phyloP scores from a whole-genome alignment of 495 filamentous ascomycete species.

The Monascus purpureus region DNA sequence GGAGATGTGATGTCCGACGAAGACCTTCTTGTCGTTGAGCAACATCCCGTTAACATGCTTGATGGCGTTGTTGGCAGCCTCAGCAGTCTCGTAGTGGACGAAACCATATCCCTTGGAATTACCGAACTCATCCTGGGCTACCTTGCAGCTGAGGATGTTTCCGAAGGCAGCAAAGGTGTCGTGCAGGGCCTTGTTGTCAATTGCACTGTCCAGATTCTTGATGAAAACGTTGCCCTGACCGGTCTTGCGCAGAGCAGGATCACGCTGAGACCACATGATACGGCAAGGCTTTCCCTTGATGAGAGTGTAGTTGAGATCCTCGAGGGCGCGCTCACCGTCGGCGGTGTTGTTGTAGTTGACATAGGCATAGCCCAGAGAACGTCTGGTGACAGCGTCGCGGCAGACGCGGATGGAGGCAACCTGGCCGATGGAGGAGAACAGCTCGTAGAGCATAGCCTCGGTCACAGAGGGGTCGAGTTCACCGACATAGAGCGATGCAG shows the following conservation, averaged over 20 bases:
- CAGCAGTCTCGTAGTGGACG: constrained; percentile 98
- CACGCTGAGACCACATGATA: constrained; percentile 99
- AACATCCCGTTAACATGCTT: constrained; percentile 99
- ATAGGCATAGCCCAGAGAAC: constrained; percentile 97
- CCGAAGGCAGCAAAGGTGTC: constrained; percentile 99
- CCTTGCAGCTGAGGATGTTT: constrained; percentile 99
- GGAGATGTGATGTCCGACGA: constrained; percentile 96
- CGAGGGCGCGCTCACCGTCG: constrained; percentile 94
- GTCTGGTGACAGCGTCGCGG: constrained; percentile 96
- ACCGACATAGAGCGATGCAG: constrained; percentile 96
- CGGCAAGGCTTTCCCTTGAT: constrained; percentile 99
- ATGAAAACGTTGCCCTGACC: constrained; percentile 99
- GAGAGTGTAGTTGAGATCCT: constrained; percentile 98
- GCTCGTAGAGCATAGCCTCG: constrained; percentile 99
- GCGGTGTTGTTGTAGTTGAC: constrained; percentile 98
- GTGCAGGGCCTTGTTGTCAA: constrained; percentile 99
- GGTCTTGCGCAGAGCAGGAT: constrained; percentile 97
- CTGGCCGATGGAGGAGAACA: constrained; percentile 98
- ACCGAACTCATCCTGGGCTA: constrained; percentile 90
- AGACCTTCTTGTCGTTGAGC: constrained; percentile 99
- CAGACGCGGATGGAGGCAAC: constrained; percentile 99
- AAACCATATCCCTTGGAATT: constrained; percentile 98
- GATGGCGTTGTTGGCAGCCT: constrained; percentile 92
- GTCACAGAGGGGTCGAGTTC: constrained; percentile 96
- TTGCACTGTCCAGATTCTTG: constrained; percentile 97